These are phyloP conservation scores for Candolleomyces efflorescens DNA, from an alignment of 768 basidiomycete species.

Conservation along the genomic window DNA sequence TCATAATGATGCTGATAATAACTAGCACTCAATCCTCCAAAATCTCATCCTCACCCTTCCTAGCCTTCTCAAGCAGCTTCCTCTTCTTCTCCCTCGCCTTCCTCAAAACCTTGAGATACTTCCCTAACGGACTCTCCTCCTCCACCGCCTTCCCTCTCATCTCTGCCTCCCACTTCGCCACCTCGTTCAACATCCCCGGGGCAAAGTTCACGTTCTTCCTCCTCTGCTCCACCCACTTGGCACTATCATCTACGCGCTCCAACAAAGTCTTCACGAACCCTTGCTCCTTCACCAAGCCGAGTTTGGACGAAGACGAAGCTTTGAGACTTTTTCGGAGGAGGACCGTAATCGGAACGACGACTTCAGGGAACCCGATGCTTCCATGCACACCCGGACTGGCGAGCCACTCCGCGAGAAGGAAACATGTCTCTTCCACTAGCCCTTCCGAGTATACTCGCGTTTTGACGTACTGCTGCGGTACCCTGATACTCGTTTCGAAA, in stretches of 20 bases:
- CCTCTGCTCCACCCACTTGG: slow-evolving; percentile 69
- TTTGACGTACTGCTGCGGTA: slow-evolving; percentile 83
- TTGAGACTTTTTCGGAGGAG: slow-evolving; percentile 75
- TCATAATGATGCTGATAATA: no score
- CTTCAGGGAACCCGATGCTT: slow-evolving; percentile 92
- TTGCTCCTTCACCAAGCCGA: slow-evolving; percentile 48
- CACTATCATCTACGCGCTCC: slow-evolving; percentile 85
- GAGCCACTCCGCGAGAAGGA: slow-evolving; percentile 80
- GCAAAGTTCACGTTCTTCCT: slow-evolving; percentile 70
- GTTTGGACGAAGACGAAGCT: slow-evolving; percentile 26
- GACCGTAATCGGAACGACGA: slow-evolving; percentile 73
- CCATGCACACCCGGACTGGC: slow-evolving; percentile 65
- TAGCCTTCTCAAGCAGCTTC: slow-evolving; percentile 73
- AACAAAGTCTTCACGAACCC: slow-evolving; percentile 68
- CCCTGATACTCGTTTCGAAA: slow-evolving; percentile 81
- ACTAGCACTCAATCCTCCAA: slow-evolving; percentile 50
- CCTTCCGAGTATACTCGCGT: slow-evolving; percentile 85
- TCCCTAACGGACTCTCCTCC: slow-evolving; percentile 73
- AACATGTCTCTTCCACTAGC: slow-evolving; percentile 76
- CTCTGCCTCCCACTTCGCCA: slow-evolving; percentile 68
- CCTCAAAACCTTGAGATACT: slow-evolving; percentile 74
- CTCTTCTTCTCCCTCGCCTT: slow-evolving; percentile 76
- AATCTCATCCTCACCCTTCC: slow-evolving; percentile 67
- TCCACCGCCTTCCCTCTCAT: slow-evolving; percentile 52
- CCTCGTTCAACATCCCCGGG: slow-evolving; percentile 65